A percentile compares a stretch with the other conserved stretches of the same genome.
Conservation (phyloP, 75 land plant species). For the Sequoia sempervirens region DNA sequence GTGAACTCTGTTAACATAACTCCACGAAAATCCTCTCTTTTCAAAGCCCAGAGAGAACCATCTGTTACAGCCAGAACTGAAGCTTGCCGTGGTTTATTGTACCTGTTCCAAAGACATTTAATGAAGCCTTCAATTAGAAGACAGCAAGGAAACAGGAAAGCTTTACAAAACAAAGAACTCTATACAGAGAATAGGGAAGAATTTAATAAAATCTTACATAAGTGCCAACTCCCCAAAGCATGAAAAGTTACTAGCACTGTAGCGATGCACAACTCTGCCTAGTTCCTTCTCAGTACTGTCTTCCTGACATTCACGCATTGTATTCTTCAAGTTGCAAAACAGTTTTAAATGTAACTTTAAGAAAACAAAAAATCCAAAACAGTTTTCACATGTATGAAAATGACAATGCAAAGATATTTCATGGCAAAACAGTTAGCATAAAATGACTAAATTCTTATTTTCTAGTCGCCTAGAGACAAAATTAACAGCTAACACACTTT, state of each 20-base stretch:
- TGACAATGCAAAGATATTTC: neutral
- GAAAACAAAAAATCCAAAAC: neutral
- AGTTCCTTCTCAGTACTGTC: conserved; percentile 43
- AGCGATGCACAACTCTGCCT: conserved; percentile 68
- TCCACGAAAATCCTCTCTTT: conserved; percentile 86
- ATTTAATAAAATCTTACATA: conserved; percentile 48
- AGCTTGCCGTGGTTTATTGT: conserved; percentile 92
- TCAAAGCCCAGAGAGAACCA: conserved; percentile 86
- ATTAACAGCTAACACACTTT: neutral
- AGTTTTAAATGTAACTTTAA: neutral
- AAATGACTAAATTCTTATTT: neutral
- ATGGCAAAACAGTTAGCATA: neutral
- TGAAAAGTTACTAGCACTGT: conserved; percentile 70
- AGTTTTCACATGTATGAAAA: neutral
- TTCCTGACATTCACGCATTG: conserved; percentile 27
- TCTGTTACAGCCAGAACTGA: conserved; percentile 82
- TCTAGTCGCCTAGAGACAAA: neutral
- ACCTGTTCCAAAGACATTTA: conserved; percentile 42
- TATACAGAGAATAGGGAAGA: neutral
- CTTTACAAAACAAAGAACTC: neutral
- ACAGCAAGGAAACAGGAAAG: neutral
- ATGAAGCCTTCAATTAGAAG: neutral
- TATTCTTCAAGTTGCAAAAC: neutral
- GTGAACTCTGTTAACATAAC: conserved; percentile 72
- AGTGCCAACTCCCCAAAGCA: conserved; percentile 97